Conservation (phyloP, 2,329 filamentous ascomycete species). For the Leptographium wingfieldii region DNA sequence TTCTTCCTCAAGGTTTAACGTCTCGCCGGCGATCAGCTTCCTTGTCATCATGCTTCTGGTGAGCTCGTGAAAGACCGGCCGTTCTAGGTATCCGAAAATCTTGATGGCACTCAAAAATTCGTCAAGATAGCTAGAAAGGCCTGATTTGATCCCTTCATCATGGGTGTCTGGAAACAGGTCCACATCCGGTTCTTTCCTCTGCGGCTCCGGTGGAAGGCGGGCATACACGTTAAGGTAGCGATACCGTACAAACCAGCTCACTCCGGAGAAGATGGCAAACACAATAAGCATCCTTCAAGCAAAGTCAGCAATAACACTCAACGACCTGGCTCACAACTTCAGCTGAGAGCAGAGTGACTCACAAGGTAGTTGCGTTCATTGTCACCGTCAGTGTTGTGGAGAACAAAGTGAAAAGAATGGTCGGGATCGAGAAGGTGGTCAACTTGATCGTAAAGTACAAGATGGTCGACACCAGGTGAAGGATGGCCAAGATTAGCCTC, state of each 20-base stretch:
- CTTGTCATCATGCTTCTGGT: conserved; percentile 97
- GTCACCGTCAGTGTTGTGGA: conserved; percentile 93
- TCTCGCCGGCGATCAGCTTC: conserved; percentile 92
- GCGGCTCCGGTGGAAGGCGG: conserved; percentile 81
- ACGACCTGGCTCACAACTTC: too few relatives aligned
- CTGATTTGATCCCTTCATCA: conserved; percentile 79
- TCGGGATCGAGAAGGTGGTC: conserved; percentile 77
- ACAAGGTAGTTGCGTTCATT: conserved; percentile 96
- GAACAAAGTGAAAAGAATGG: conserved; percentile 77
- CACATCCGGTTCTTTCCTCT: conserved; percentile 88
- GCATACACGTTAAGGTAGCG: conserved; percentile 96
- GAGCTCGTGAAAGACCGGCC: conserved; percentile 93
- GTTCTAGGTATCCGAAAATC: conserved; percentile 93
- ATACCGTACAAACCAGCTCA: conserved; percentile 91
- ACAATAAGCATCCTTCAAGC: conserved; percentile 57
- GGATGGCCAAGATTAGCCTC: conserved; percentile 37
- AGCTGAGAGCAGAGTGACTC: conserved; percentile 21
- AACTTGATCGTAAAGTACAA: conserved; percentile 75
- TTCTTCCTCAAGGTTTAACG: conserved; percentile 87
- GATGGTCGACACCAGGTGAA: conserved; percentile 44
- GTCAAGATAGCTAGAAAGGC: conserved; percentile 89
- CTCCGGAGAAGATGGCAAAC: conserved; percentile 63
- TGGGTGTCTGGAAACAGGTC: conserved; percentile 91
- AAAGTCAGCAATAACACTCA: not conserved
- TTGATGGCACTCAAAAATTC: conserved; percentile 98